These are phyloP conservation scores for Phoenix dactylifera DNA, from an alignment of 176 grass and related monocot genomes.

Conservation along the genomic window DNA sequence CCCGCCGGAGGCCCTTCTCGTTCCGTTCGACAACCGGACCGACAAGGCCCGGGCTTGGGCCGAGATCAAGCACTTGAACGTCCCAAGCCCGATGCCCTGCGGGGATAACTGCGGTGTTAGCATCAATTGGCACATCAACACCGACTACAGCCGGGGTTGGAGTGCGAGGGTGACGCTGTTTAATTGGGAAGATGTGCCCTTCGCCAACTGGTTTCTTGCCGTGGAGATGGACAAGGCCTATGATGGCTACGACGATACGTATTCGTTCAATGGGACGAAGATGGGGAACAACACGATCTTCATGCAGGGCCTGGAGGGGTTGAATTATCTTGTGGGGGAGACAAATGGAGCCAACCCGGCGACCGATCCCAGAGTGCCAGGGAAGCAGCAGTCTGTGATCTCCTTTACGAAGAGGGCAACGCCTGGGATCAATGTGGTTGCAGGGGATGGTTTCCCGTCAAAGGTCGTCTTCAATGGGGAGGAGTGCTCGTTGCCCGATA, in stretches of 20 bases:
- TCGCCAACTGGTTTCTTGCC: conserved; percentile 76
- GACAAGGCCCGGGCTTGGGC: conserved; percentile 62
- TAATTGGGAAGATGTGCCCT: conserved; percentile 66
- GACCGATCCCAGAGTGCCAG: conserved; percentile 51
- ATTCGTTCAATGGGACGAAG: conserved; percentile 61
- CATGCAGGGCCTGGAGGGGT: conserved; percentile 64
- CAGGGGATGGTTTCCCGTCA: no score
- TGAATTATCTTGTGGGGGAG: conserved; percentile 79
- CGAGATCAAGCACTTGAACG: conserved; percentile 65
- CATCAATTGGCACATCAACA: conserved; percentile 80
- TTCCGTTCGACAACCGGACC: conserved; percentile 79
- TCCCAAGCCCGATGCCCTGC: conserved; percentile 60
- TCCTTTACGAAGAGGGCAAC: neutral
- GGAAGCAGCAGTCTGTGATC: conserved; percentile 46
- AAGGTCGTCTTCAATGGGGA: neutral
- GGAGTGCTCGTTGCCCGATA: neutral
- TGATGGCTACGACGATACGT: conserved; percentile 58
- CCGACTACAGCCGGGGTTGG: conserved; percentile 88
- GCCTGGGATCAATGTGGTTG: neutral
- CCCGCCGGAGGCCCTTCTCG: conserved; percentile 63
- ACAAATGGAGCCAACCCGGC: conserved; percentile 44
- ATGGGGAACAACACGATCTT: conserved; percentile 77
- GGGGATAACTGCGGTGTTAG: conserved; percentile 80
- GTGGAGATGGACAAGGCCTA: conserved; percentile 80
- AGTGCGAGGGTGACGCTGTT: conserved; percentile 82